Evolutionary conservation across 495 filamentous ascomycete species (phyloP), one percentile per base, ranked within the genome.

Genomic region (Aspergillus funiculosus): DNA sequence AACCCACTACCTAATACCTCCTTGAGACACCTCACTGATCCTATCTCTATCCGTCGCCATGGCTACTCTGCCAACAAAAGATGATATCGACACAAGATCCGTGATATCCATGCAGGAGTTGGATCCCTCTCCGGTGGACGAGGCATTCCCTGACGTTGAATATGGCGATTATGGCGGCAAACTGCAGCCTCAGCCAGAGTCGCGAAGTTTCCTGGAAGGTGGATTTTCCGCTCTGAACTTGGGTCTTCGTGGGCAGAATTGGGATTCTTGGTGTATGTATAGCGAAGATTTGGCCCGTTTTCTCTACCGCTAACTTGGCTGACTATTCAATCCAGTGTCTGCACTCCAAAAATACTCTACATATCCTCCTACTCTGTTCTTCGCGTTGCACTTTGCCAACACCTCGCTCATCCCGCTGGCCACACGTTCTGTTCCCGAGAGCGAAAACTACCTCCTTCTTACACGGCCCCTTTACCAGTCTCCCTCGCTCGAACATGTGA

Each of bases 341-440:
- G 82, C 85, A 34, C 69, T 90, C 21, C 90, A 95, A 59, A 81
- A 76, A 61, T 95, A 92, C 73, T 90, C 87, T 10, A 84, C 84
- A 55, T 95, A 95, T 63, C 81, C 85, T 28, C 89, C 94, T 60
- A 82, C 81, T 30, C 59, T 85, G 51, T 96, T 91, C 75, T 70
- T 81, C 36, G 67, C 77, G 39, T 65, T 91, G 41, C 90, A 96
- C 66, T 69, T 92, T 37, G 75, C 83, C 35, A 95, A 86, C 34
- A 86, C 82, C n/a, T 83, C 85, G 1, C 58, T 89, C 29, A 78
- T 88, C 24, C 86, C 86, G 0, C 77, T 90, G 17, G 43, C 69
- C 10, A 79, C 78, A 20, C 67, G 59, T 30, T 79, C 76, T 18
- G 61, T 82, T 5, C 55, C 69, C 21, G 66, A 71, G 22, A 69